Evolutionary conservation across 352 stramenopile genomes (phyloP).

Genomic region (Blastocystis sp.): DNA sequence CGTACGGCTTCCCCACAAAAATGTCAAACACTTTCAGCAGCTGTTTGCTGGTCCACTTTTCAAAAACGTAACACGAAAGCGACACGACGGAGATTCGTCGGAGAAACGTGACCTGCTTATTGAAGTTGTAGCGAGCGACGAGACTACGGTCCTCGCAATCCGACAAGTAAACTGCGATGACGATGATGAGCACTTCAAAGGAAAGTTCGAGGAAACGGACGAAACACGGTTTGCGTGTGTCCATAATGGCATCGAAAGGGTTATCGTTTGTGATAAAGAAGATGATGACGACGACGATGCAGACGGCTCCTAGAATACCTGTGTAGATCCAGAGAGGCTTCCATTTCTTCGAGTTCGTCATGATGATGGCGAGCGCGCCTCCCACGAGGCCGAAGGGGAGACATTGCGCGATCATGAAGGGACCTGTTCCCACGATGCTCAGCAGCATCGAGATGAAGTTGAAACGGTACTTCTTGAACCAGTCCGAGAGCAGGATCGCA

Average conservation of each 20-base stretch:
- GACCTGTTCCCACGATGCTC: not conserved
- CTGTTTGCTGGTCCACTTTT: conserved; percentile 3
- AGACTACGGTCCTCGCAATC: not conserved
- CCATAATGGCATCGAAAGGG: not conserved
- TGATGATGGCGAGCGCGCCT: conserved; percentile 15
- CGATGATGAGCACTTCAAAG: not conserved
- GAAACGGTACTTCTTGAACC: conserved; percentile 7
- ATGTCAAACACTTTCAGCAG: conserved; percentile 9
- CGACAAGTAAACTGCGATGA: not conserved
- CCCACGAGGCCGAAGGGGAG: conserved; percentile 29
- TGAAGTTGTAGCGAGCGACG: conserved; percentile 25
- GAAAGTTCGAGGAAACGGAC: conserved; percentile 18
- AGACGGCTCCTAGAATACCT: not conserved
- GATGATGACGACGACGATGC: not conserved
- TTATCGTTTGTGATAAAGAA: not conserved
- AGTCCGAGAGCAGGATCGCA: not conserved
- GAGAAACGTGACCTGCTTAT: conserved; percentile 13
- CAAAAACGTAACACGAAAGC: conserved; percentile 23
- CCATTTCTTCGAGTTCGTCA: not conserved
- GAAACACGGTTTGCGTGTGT: not conserved
- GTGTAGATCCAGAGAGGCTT: conserved; percentile 37
- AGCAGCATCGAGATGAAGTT: conserved; percentile 18
- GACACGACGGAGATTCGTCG: conserved; percentile 7
- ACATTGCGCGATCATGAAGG: conserved; percentile 30
- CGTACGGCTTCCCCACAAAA: conserved; percentile 22